Base-by-base conservation (phyloP, 352 stramenopile species). In the Phytophthora foliorum region DNA sequence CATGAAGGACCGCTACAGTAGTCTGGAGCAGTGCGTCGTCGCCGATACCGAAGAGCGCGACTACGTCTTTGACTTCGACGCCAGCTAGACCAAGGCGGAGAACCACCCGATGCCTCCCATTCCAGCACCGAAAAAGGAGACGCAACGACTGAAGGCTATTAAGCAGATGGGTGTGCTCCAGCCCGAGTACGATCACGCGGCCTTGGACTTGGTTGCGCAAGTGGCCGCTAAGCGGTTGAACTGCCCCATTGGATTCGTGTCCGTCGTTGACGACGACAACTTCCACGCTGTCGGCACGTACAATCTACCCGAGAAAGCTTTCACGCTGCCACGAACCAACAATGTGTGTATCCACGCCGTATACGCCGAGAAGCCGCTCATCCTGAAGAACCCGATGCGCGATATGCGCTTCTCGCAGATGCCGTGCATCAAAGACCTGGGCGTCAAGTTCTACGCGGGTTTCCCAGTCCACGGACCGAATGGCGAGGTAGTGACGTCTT, bases 331-430 rank as follows among this genome's bases (percentile, higher is more conserved):
- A 13, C 81, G 84, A 7, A 73, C 77, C 32, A 76, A 89, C 66
- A 84, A 81, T 54, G 73, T 89, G 21, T 91, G 82, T 42, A 80
- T 81, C 45, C 77, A 86, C 64, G 73, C 63, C 19, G 62, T 89
- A 38, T 92, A 91, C 64, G 77, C 71, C 14, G 82, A 92, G 69
- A 82, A 81, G 57, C 82, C 82, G 16, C 45, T 92, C 48, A 67
- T 92, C 14, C 17, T 90, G 44, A 88, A 90, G 72, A 87, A 92
- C 63, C 82, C 84, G 31, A 74, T 77, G 67, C 84, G 84, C 10
- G 84, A 92, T 58, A 83, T 90, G 79, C 84, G 84, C 22, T 90
- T 91, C 54, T 62, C 67, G n/a, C 74, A 91, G 45, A 82, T 90
- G 75, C 63, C 77, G 41, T 76, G 63, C 10, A 45, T 90, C 34